Percentiles rank a stretch among this genome's conserved stretches.
Conservation (phyloP, 2,329 filamentous ascomycete species). For the Neofusicoccum ribis region DNA sequence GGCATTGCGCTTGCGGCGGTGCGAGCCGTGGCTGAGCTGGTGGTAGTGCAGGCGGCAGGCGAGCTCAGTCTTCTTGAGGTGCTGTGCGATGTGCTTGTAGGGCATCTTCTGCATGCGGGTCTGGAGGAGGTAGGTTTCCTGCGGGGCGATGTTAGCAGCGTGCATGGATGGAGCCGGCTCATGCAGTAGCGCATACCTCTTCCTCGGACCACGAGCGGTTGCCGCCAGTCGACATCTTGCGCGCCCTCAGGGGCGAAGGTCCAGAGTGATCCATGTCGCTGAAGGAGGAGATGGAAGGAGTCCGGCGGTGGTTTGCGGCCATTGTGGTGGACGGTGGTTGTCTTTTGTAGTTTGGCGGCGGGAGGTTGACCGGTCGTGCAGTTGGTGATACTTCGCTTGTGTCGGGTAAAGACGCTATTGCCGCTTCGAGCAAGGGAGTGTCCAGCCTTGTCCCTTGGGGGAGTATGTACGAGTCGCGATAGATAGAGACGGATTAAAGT, state of each 20-base stretch:
- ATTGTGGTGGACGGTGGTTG: constrained; percentile 53
- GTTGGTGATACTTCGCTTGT: constrained; percentile 6
- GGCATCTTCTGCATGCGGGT: constrained; percentile 86
- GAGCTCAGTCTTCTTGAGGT: constrained; percentile 84
- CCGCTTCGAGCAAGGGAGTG: constrained; percentile 14
- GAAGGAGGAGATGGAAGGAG: constrained; percentile 40
- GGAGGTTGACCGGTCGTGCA: constrained; percentile 8
- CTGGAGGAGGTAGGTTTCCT: constrained; percentile 83
- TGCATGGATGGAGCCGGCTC: too few species aligned
- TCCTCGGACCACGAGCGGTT: constrained; percentile 84
- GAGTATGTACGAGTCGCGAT: constrained; percentile 35
- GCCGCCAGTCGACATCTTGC: constrained; percentile 61
- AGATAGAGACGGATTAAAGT: constrained; percentile 41
- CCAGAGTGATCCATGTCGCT: constrained; percentile 37
- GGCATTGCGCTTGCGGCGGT: constrained; percentile 73
- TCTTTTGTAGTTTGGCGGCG: constrained; percentile 39
- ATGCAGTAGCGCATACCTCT: constrained; percentile 59
- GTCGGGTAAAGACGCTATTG: constrained; percentile 8
- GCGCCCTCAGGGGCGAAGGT: constrained; percentile 54
- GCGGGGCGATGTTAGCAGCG: constrained; percentile 27
- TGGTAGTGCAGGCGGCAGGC: constrained; percentile 87
- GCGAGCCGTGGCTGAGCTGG: constrained; percentile 79
- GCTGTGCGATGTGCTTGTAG: constrained; percentile 84
- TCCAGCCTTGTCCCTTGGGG: constrained; percentile 3
- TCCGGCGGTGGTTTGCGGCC: constrained; percentile 33